Base-by-base conservation (phyloP, 139 green algal species). In the Coccomyxa sp. region DNA sequence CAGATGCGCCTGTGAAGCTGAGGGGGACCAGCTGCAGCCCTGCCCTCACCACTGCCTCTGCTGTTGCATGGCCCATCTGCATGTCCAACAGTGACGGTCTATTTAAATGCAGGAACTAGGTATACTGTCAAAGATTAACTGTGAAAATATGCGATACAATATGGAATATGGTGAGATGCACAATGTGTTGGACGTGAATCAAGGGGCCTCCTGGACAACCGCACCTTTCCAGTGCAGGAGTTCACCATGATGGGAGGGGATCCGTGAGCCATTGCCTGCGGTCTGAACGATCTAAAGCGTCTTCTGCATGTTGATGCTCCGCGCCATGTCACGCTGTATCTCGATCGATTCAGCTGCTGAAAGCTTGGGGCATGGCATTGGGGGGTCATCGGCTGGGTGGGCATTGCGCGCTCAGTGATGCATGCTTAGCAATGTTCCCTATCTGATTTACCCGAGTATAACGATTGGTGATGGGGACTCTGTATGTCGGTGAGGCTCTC, bases 51-150 rank as follows among this genome's bases (percentile, higher is more conserved):
- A 93, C 92, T 0, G 95, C 94, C 81, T 97, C 94, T 11, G 95
- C 95, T 17, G 94, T 93, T 10, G 94, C 90, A 68, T 96, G 90
- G 13, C 95, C 95, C 95, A 98, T 98, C 90, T 91, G 88, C 82
- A 75, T 15, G 45, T 0, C 23, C 7, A 75, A 1, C 16, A 23
- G 77, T 38, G 25, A 28, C 17, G 0, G 13, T 28, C 31, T 13
- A 78, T 57, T 81, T 16, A 77, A 15, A 63, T 77, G 51, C 81
- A 58, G 23, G 0, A 79, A 27, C 13, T 30, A 14, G 15, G 63
- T 10, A 31, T 12, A 86, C 0, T 57, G 38, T 86, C 18, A 86
- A 15, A 66, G 1, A 1, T 45, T 15, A 58, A 1, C 45, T 81
- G 63, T 28, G n/a, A n/a, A n/a, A 51, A 80, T 77, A 3, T 81